These are phyloP conservation scores for Thinopyrum elongatum DNA, from an alignment of 176 grass and related monocot species.

Conservation along the genomic window DNA sequence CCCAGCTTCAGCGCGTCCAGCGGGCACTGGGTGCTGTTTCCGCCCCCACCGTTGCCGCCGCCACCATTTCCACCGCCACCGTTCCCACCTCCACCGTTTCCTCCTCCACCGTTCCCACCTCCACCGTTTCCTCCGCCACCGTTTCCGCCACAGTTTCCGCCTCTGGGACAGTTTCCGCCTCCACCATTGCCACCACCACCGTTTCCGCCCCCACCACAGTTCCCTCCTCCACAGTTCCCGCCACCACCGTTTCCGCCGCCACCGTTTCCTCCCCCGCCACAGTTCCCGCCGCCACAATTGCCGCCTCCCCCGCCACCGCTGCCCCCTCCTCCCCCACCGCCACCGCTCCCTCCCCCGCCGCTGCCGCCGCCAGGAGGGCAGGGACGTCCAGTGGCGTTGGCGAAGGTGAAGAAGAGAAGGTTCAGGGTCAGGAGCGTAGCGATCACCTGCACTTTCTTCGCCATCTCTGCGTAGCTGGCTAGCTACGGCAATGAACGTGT, in stretches of 20 bases:
- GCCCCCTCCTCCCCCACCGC: neutral
- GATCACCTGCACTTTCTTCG: slow-evolving; percentile 8
- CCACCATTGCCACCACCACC: fast-evolving
- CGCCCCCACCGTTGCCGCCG: neutral
- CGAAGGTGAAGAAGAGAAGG: slow-evolving; percentile 15
- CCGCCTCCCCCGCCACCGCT: neutral
- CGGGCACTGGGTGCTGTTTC: slow-evolving; percentile 33
- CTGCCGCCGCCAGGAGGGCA: neutral
- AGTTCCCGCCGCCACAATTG: neutral
- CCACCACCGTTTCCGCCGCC: neutral
- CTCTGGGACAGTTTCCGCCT: fast-evolving
- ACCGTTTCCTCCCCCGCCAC: neutral
- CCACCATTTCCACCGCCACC: fast-evolving
- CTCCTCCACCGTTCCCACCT: fast-evolving
- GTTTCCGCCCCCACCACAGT: neutral
- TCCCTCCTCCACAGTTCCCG: fast-evolving
- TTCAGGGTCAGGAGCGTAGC: neutral
- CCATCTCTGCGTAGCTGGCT: neutral
- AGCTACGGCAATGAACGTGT: neutral
- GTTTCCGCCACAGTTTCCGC: neutral
- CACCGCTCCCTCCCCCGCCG: neutral
- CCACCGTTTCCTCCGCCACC: fast-evolving
- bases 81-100: fast-evolving
- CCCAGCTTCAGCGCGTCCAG: slow-evolving; percentile 66
- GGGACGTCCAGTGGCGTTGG: neutral